A percentile compares a stretch with the other conserved stretches of the same genome.
Evolutionary conservation across 441 rosid species (phyloP).

Genomic region (Mallotus japonicus): DNA sequence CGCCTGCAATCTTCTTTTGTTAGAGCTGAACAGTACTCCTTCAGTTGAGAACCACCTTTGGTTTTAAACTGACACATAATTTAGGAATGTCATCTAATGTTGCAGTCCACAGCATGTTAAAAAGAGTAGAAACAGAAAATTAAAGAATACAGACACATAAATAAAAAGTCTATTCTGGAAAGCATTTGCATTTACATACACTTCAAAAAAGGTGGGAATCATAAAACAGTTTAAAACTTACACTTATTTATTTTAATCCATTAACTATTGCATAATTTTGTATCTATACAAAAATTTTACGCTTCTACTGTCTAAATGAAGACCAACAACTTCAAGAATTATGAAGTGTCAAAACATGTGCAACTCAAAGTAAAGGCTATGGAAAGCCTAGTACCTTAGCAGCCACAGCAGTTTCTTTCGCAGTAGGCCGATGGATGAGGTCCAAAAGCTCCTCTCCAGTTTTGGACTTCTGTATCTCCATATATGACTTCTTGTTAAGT

Average conservation of each 20-base stretch:
- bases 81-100: conserved; percentile 15
- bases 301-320: too few species aligned
- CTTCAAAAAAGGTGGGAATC: neutral
- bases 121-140: neutral
- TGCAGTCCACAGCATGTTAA: neutral
- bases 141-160: neutral
- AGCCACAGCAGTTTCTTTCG: conserved; percentile 86
- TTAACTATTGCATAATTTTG: neutral
- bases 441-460: conserved; percentile 93
- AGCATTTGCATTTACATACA: conserved; percentile 2
- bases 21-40: conserved; percentile 83
- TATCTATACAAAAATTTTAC: neutral
- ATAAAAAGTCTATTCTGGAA: neutral
- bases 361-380: neutral
- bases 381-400: conserved; percentile 55
- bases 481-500: conserved; percentile 80
- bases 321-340: neutral
- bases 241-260: neutral
- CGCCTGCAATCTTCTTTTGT: conserved; percentile 96
- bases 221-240: neutral
- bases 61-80: conserved; percentile 72
- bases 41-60: conserved; percentile 95
- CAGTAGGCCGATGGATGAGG: conserved; percentile 90
- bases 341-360: conserved; percentile 3
- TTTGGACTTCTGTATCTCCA: conserved; percentile 85